phyloP scores from a whole-genome alignment of 164 flowering plant genomes.

The Santalum album region DNA sequence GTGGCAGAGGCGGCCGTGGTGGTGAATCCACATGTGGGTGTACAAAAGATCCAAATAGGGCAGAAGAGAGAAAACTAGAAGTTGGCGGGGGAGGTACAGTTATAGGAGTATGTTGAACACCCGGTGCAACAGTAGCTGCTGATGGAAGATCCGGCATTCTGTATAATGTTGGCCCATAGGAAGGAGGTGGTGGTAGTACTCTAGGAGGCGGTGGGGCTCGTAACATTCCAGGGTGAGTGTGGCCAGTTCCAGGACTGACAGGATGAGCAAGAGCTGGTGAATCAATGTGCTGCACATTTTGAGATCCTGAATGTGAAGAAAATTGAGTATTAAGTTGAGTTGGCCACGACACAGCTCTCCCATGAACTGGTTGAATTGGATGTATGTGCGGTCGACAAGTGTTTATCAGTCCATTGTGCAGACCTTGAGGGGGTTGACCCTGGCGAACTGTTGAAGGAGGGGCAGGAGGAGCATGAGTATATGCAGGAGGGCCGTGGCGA shows the following conservation, averaged over 20 bases:
- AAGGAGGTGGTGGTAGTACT: slow-evolving; percentile 34
- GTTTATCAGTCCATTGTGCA: slow-evolving; percentile 15
- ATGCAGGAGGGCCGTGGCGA: background rate
- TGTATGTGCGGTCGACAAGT: slow-evolving; percentile 24
- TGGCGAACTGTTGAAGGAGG: slow-evolving; percentile 8
- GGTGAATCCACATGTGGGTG: slow-evolving; percentile 7
- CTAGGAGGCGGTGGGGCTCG: slow-evolving; percentile 23
- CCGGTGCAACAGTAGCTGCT: slow-evolving; percentile 17
- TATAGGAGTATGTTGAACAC: slow-evolving; percentile 18
- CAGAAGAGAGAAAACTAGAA: slow-evolving; percentile 22
- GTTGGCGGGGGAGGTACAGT: slow-evolving; percentile 17
- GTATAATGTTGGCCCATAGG: slow-evolving; percentile 28
- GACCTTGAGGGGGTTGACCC: slow-evolving; percentile 17
- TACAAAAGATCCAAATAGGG: slow-evolving; percentile 15
- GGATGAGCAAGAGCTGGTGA: slow-evolving; percentile 12
- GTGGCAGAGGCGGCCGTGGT: slow-evolving; percentile 24
- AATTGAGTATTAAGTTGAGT: slow-evolving; percentile 24
- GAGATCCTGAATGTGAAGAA: slow-evolving; percentile 17
- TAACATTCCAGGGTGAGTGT: slow-evolving; percentile 8
- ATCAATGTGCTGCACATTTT: slow-evolving; percentile 15
- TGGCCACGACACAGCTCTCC: slow-evolving; percentile 15
- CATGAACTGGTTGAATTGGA: slow-evolving; percentile 17
- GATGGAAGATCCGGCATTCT: slow-evolving; percentile 18
- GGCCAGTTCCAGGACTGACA: background rate
- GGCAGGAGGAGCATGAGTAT: slow-evolving; percentile 2